Percentiles rank a stretch among this genome's conserved stretches.
Conservation (phyloP, 768 basidiomycete genomes). For the Tubosaeta sp. region DNA sequence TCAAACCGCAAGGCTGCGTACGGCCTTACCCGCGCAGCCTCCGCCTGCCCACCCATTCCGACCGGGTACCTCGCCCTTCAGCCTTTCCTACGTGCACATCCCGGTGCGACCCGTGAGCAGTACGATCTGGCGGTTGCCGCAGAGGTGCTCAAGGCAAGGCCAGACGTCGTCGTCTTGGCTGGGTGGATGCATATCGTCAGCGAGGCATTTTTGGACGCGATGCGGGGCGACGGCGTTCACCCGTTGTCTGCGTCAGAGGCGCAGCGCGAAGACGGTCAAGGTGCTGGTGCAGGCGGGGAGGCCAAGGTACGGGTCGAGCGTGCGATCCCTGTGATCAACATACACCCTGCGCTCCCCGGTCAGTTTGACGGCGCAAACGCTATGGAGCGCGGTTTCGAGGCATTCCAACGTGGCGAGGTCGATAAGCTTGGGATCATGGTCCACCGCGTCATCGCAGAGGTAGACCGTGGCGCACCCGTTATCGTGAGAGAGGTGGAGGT, state of each 20-base stretch:
- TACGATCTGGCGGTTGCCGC: conserved; percentile 82
- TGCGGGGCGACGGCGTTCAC: conserved; percentile 38
- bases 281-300: conserved; percentile 13
- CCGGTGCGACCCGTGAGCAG: conserved; percentile 70
- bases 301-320: conserved; percentile 18
- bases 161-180: conserved; percentile 90
- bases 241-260: neutral
- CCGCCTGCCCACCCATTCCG: conserved; percentile 71
- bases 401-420: conserved; percentile 81
- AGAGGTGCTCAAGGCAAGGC: conserved; percentile 55
- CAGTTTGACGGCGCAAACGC: conserved; percentile 96
- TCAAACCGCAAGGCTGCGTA: conserved; percentile 92
- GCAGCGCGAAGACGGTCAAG: neutral
- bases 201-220: conserved; percentile 69
- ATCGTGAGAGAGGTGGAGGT: conserved; percentile 78
- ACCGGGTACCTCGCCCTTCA: conserved; percentile 82
- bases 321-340: conserved; percentile 82
- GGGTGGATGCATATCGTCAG: conserved; percentile 99
- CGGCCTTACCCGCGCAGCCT: conserved; percentile 76
- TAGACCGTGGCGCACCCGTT: conserved; percentile 88
- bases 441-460: conserved; percentile 88
- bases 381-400: conserved; percentile 84
- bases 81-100: conserved; percentile 72
- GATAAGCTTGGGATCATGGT: conserved; percentile 84
- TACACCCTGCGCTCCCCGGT: conserved; percentile 94